phyloP scores from a whole-genome alignment of 768 basidiomycete genomes.

The Calocybe gangraenosa region DNA sequence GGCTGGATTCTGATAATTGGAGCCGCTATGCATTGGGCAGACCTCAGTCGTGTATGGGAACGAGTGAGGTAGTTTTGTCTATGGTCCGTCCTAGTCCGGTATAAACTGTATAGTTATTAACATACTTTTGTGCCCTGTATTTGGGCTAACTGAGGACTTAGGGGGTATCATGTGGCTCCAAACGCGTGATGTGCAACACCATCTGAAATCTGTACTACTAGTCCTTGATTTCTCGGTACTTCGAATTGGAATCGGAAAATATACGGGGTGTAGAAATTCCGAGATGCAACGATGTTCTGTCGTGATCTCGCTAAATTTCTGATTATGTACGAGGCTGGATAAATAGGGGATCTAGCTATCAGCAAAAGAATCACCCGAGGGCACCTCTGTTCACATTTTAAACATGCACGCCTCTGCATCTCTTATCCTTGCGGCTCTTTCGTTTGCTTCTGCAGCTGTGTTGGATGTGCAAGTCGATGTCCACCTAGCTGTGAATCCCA shows the following conservation, averaged over 20 bases:
- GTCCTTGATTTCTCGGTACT: too few species aligned
- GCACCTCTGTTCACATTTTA: neutral
- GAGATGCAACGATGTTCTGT: conserved; percentile 5
- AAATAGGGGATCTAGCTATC: conserved; percentile 4
- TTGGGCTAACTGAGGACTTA: too few species aligned
- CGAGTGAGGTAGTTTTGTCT: too few species aligned
- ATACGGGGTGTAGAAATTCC: conserved; percentile 16
- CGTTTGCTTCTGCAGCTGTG: conserved; percentile 17
- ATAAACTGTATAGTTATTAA: too few species aligned
- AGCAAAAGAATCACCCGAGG: neutral
- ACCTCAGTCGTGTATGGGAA: too few species aligned
- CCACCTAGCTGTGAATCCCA: conserved; percentile 40
- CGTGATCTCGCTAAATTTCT: neutral
- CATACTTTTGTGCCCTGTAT: too few species aligned
- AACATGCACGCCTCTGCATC: conserved; percentile 13
- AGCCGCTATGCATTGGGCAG: too few species aligned
- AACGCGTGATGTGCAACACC: neutral
- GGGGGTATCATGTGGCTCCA: too few species aligned
- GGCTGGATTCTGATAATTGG: too few species aligned
- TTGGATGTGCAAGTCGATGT: conserved; percentile 15
- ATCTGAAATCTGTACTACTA: too few species aligned
- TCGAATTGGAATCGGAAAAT: conserved; percentile 15
- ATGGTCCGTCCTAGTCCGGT: too few species aligned
- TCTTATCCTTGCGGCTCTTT: conserved; percentile 18
- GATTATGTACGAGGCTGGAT: conserved; percentile 7